Conservation (phyloP, 2,329 filamentous ascomycete genomes). For the Fusarium abutilonis region DNA sequence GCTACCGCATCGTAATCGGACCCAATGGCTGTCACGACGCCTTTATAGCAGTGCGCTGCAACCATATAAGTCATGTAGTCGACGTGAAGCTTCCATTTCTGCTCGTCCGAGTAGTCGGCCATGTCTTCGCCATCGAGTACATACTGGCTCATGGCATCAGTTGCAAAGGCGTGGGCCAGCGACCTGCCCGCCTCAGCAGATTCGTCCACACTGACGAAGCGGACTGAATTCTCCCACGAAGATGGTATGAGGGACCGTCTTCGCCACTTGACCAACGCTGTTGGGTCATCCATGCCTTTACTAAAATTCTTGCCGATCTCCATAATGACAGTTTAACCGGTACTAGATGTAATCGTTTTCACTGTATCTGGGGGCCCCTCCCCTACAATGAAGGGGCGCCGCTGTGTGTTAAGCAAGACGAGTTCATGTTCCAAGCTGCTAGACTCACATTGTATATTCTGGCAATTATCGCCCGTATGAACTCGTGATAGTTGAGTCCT, state of each 20-base stretch:
- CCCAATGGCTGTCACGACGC: constrained; percentile 78
- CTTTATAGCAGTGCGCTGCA: constrained; percentile 78
- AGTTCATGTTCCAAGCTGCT: constrained; percentile 17
- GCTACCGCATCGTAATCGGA: constrained; percentile 81
- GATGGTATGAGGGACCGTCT: constrained; percentile 62
- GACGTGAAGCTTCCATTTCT: constrained; percentile 80
- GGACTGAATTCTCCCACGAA: constrained; percentile 66
- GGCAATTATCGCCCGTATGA: constrained; percentile 67
- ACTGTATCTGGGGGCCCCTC: constrained; percentile 38
- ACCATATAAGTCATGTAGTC: constrained; percentile 81
- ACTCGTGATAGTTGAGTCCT: constrained; percentile 64
- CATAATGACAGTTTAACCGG: constrained; percentile 54
- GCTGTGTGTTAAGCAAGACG: constrained; percentile 39
- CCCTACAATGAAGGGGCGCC: constrained; percentile 31
- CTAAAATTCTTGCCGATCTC: constrained; percentile 50
- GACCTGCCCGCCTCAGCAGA: constrained; percentile 76
- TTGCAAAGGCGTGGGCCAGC: constrained; percentile 80
- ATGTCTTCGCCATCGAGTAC: constrained; percentile 77
- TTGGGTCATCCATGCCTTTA: constrained; percentile 20
- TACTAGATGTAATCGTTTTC: constrained; percentile 35
- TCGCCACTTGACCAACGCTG: constrained; percentile 45
- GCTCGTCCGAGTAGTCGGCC: constrained; percentile 68
- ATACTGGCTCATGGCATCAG: constrained; percentile 79
- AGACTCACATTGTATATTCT: constrained; percentile 60
- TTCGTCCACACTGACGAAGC: constrained; percentile 71